Conservation (phyloP, 139 green algal species). For the Protoeuglena noctilucae region DNA sequence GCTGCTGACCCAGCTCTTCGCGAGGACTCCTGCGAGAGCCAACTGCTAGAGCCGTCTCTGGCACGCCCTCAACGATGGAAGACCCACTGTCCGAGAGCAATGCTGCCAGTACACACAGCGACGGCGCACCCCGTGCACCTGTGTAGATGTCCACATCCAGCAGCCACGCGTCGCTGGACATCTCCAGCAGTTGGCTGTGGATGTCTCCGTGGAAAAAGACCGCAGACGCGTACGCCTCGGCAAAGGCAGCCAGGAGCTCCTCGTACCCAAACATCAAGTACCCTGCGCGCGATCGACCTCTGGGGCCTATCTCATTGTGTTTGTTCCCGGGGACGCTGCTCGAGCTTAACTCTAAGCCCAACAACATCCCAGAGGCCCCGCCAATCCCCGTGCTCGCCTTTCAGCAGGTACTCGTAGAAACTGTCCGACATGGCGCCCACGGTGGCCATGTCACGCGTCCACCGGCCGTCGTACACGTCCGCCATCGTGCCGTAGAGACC, state of each 20-base stretch:
- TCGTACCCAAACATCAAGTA: slow-evolving; percentile 66
- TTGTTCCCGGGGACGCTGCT: not conserved
- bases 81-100: no score
- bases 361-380: not conserved
- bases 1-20: slow-evolving; percentile 44
- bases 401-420: slow-evolving; percentile 84
- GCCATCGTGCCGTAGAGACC: slow-evolving; percentile 58
- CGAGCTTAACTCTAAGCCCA: not conserved
- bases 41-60: no score
- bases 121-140: no score
- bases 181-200: not conserved
- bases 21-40: no score
- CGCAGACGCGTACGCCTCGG: slow-evolving; percentile 35
- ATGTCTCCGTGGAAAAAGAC: slow-evolving; percentile 37
- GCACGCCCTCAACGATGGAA: no score
- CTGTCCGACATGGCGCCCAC: slow-evolving; percentile 66
- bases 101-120: no score
- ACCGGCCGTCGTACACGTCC: slow-evolving; percentile 39
- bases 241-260: slow-evolving; percentile 38
- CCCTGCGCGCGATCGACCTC: not conserved
- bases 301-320: not conserved
- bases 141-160: slow-evolving; percentile 59
- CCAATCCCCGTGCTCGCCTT: slow-evolving; percentile 31
- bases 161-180: slow-evolving; percentile 16
- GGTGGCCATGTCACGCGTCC: slow-evolving; percentile 41